Evolutionary conservation across 768 basidiomycete genomes (phyloP), one percentile per base, ranked within the genome.

Genomic region (Trametes meyenii): DNA sequence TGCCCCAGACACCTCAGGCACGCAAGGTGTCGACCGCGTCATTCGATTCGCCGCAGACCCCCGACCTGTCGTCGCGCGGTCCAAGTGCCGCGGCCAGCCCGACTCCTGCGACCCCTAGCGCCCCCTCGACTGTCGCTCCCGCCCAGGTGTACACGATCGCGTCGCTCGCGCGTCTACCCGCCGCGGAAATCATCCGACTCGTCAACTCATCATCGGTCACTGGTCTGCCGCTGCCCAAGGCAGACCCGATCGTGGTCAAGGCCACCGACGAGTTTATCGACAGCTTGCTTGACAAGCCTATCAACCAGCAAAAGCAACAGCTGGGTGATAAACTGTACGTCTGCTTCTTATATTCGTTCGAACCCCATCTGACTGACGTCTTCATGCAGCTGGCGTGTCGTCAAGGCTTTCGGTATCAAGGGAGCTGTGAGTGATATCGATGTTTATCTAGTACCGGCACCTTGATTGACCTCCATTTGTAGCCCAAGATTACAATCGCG

Each of bases 401-500:
- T 85, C 70, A 94, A 93, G 73, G 84, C 87, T 10, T 87, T 89
- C 68, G 92, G 93, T 24, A 81, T 97, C 69, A 94, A 92, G 71
- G 81, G 82, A 46, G 89, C 91, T 60, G 90, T 90, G 69, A 66
- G 85, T 82, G 16, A 4, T 1, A 24, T 10, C 23, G 33, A 49
- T 45, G 14, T 21, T 21, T 35, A 48, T n/a, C n/a, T 21, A 26
- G 19, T 12, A 51, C 14, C 16, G 17, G 39, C 11, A 38, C 35
- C 44, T 5, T 50, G 55, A 21, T 24, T 58, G 38, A 65, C 62
- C 48, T 60, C 7, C 21, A 50, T 29, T 40, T 49, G 33, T 61
- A 91, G 86, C 90, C 92, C 51, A 94, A 94, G 71, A 77, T 93
- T 63, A 95, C 94, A 0, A 92, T 97, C 67, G 77, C 83, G 5